Percentiles rank a stretch among this genome's conserved stretches.
Evolutionary conservation across 495 filamentous ascomycete genomes (phyloP).

Genomic region (Aspergillus affinis): DNA sequence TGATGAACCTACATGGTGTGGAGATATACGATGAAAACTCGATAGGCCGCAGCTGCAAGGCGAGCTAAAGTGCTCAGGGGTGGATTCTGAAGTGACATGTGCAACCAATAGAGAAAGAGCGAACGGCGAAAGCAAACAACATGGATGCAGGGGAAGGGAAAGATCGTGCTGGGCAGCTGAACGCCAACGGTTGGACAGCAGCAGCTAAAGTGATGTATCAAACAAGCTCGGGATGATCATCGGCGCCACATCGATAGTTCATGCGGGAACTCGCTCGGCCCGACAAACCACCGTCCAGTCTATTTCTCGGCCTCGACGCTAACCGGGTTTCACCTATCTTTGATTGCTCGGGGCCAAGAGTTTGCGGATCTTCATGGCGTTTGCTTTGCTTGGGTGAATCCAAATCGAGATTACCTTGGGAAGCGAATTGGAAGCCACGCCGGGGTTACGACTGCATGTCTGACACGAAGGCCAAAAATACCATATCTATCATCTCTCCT

Average conservation of each 20-base stretch:
- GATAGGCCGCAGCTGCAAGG: too few species aligned
- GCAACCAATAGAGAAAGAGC: neutral
- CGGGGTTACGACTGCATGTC: slow-evolving; percentile 7
- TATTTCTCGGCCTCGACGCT: neutral
- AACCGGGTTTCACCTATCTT: neutral
- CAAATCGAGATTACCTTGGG: neutral
- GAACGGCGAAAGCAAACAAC: neutral
- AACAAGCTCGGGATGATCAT: slow-evolving; percentile 8
- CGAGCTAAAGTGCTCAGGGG: neutral
- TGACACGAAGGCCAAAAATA: neutral
- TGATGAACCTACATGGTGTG: neutral
- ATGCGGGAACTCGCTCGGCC: neutral
- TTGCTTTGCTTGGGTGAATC: neutral
- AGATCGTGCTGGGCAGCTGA: neutral
- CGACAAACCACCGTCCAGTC: neutral
- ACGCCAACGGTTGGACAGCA: neutral
- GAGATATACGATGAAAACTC: neutral
- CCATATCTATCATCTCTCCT: too few species aligned
- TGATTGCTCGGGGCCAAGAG: neutral
- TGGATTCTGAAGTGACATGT: neutral
- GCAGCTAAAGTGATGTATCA: slow-evolving; percentile 1
- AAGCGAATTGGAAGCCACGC: slow-evolving; percentile 12
- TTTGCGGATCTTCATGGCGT: neutral
- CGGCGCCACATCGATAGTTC: slow-evolving; percentile 19
- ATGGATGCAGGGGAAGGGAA: neutral